A percentile compares a stretch with the other conserved stretches of the same genome.
These are phyloP conservation scores for Kuraishia piskuri DNA, from an alignment of 805 yeast species.

Conservation along the genomic window DNA sequence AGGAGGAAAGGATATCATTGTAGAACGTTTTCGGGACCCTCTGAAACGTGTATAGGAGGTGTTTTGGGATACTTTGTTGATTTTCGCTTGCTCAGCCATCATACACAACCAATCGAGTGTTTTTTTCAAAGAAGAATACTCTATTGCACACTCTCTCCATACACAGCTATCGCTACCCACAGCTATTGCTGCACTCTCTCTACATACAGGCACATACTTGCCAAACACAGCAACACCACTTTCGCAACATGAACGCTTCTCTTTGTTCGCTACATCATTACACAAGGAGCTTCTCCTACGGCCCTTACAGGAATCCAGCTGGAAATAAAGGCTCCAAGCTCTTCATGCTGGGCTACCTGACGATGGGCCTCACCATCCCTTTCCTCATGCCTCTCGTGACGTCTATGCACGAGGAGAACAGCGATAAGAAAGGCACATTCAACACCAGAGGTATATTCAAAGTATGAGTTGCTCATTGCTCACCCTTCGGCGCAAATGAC, in stretches of 20 bases:
- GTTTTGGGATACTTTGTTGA: too few species aligned
- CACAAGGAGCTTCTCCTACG: neutral
- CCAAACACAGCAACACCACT: neutral
- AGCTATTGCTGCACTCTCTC: neutral
- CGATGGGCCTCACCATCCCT: constrained; percentile 25
- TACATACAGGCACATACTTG: neutral
- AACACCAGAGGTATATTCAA: neutral
- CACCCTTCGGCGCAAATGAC: neutral
- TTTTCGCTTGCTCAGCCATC: too few species aligned
- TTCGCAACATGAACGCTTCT: neutral
- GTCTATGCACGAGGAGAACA: neutral
- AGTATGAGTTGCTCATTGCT: neutral
- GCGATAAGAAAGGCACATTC: neutral
- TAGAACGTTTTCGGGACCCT: too few species aligned
- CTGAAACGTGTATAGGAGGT: too few species aligned
- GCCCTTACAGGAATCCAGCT: neutral
- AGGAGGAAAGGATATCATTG: neutral
- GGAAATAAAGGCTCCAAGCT: constrained; percentile 10
- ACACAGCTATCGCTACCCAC: too few species aligned
- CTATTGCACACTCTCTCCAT: too few species aligned
- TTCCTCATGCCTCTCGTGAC: constrained; percentile 10
- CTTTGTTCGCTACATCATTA: neutral
- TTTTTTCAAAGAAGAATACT: too few species aligned
- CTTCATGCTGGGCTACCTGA: constrained; percentile 20
- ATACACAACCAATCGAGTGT: too few species aligned